Base-by-base conservation (phyloP, 768 basidiomycete species). In the Boletus sp. region DNA sequence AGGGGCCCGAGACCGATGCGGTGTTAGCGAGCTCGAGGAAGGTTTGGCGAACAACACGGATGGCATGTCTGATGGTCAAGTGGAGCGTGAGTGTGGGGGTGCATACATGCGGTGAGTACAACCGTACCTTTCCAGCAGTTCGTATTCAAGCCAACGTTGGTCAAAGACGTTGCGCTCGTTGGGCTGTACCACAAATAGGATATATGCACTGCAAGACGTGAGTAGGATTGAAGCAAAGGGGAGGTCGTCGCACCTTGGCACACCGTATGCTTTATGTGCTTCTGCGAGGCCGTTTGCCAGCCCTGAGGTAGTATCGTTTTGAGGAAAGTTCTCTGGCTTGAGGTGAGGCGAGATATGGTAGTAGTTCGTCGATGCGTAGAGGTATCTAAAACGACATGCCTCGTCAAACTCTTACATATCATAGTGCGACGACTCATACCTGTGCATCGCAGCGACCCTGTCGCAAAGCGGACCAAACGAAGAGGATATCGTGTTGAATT, bases 401-500 rank as follows among this genome's bases (percentile, higher is more conserved):
- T 18, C 8, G 29, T 56, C 20, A 49, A 35, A 20, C 4, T 10
- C 14, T 20, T 9, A 32, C 7, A 12, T 4, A 8, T 11, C 30
- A 37, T 18, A 28, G 33, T 15, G 29, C 4, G 6, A 18, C 5
- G 14, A 52, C 76, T 48, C 62, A 90, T 89, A 94, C 92, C 86
- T 79, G 73, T 98, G 96, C 68, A 98, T 70, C 24, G 83, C 82
- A 4, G 88, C 78, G 10, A 80, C 76, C 37, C 77, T 79, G 59
- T 90, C 78, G 0, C 90, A 90, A 14, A 98, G 77, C 1, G 86
- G 67, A 0, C 94, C 96, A 70, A 98, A 96, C 1, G 94, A 94
- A 0, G 87, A 84, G 3, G 94, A 92, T 60, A 98, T 95, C 9
- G 96, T 97, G 69, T 99, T 99, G 75, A 98, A 97, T 71, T 99